Evolutionary conservation across 2,329 filamentous ascomycete genomes (phyloP), one percentile per base, ranked within the genome.

Genomic region (Fusarium marasasianum): DNA sequence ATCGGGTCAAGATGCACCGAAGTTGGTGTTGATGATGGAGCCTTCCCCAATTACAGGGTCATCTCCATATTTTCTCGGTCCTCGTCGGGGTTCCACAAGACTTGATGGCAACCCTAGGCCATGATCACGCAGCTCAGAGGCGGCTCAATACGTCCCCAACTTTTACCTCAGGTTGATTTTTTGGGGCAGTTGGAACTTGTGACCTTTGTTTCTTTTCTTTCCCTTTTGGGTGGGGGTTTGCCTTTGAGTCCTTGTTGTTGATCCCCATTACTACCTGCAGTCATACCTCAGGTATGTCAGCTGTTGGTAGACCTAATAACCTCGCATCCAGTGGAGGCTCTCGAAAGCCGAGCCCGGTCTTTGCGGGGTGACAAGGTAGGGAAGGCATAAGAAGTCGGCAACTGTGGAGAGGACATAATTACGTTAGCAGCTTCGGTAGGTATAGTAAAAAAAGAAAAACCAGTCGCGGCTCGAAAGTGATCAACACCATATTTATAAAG

Each of bases 41-140:
- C 54, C 51, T 55, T 66, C 72, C 64, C 72, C 63, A 74, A 74
- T 59, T 61, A 37, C 50, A 59, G 35, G 29, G 29, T 15, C 38
- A 61, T 69, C 72, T 57, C 72, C 72, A 75, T 69, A 57, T 66
- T 72, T 74, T 69, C 72, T 74, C 68, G 72, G 72, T 72, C 51
- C 43, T 56, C 20, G 41, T 74, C 71, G 71, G 71, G 63, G 51
- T 73, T 71, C 57, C 66, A 58, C 50, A 53, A 50, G 31, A 44
- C 38, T 44, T 57, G 48, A 63, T 35, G 18, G 50, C 18, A 26
- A 37, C n/a, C 31, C n/a, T 38, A 37, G 63, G 61, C 44, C 43
- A 66, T 59, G 57, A 43, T 59, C 56, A 24, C 51, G 35, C 22
- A 71, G 70, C 57, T 63, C 60, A 73, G 58, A 44, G 63, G 54